Conservation (phyloP, 805 yeast genomes). For the Barnettozyma wickerhamii region DNA sequence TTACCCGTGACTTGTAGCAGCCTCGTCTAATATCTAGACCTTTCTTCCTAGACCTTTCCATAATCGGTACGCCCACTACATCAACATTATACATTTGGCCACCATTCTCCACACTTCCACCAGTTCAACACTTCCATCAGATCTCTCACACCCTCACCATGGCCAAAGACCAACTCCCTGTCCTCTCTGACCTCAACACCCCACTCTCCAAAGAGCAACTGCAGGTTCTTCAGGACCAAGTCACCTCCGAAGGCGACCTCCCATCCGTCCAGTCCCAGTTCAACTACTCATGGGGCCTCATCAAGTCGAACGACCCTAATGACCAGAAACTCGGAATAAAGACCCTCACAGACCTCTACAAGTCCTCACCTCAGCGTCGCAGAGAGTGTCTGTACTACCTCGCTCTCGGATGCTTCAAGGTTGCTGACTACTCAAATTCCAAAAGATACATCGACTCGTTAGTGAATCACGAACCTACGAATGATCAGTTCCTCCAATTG, state of each 20-base stretch:
- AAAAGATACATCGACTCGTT: constrained; percentile 80
- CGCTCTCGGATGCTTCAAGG: constrained; percentile 80
- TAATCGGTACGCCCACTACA: no score
- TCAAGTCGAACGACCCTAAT: constrained; percentile 58
- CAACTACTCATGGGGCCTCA: constrained; percentile 95
- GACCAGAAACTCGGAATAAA: constrained; percentile 80
- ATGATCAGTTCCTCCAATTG: constrained; percentile 68
- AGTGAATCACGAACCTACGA: constrained; percentile 77
- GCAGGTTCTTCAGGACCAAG: constrained; percentile 70
- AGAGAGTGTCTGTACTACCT: constrained; percentile 87
- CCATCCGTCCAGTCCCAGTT: constrained; percentile 82
- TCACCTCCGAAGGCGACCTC: constrained; percentile 72
- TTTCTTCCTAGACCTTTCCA: no score
- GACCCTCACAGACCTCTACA: constrained; percentile 62
- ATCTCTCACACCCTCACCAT: background rate
- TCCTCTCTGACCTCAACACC: constrained; percentile 20
- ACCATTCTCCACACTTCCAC: no score
- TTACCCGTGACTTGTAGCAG: no score
- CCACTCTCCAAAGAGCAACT: constrained; percentile 74
- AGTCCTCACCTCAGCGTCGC: constrained; percentile 76
- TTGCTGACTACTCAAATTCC: constrained; percentile 84
- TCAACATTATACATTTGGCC: no score
- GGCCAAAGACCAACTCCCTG: constrained; percentile 10
- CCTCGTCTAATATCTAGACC: no score
- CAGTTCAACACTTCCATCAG: no score